Base-by-base conservation (phyloP, 164 flowering plant species). In the Platanus orientalis region DNA sequence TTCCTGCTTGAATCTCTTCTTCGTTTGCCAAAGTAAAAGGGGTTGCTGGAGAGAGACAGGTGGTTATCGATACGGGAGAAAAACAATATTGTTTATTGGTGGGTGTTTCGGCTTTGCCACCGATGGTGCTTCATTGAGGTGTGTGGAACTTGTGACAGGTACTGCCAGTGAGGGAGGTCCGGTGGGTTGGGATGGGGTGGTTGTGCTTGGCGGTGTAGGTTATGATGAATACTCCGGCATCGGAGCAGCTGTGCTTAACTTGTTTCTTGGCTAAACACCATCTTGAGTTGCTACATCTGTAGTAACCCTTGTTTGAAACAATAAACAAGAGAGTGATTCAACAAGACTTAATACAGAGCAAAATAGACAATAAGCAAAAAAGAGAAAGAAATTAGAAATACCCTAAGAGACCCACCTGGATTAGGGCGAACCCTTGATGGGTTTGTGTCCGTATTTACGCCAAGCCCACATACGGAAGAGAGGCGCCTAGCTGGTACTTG, bases 231-330 rank as follows among this genome's bases (percentile, higher is more conserved):
- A 88, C 88, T 27, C 54, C 75, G 19, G 99, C 97, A 78, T 94
- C 90, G 58, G 96, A 72, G 71, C 83, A 78, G 83, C 88, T 85
- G 26, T 93, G 65, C 77, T 94, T 97, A 70, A 94, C 97, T 79
- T 91, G 99, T 78, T 94, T 94, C 66, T 97, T 79, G 25, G 99
- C 99, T 70, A 81, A 70, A 73, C 99, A 94, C 4, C 96, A 96
- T 69, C 91, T 94, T 53, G 89, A 91, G 51, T 89, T 91, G 76
- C 99, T 94, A 66, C 99, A 94, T 76, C 88, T 84, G 82, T 91
- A 94, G 65, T 94, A 94, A 0, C 97, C 96, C 78, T 96, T 94
- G 89, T 77, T 71, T 20, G 9, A 14, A 54, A 13, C 20, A 7
- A 21, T 27, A 7, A 63, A 44, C 25, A 28, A 60, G 20, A 61